Evolutionary conservation across 106 monocot species (phyloP), one percentile per base, ranked within the genome.

Genomic region (Dioscorea zingiberensis): DNA sequence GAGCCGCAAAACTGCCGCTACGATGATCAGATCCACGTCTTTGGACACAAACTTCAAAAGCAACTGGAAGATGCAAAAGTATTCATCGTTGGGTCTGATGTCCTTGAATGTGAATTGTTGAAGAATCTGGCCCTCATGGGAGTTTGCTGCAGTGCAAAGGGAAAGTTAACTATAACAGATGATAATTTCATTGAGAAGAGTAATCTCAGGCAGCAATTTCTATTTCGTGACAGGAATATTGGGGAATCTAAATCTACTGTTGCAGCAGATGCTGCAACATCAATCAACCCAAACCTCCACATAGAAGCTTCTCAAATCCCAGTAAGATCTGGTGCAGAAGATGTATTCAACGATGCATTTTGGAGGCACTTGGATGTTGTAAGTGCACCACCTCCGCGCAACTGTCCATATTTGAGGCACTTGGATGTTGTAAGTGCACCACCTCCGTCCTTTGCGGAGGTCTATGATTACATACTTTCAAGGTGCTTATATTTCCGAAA

Each of bases 171-270:
- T 11, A 70, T 95, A 49, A 95, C 91, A 21, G 91, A 95, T 75
- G 95, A 91, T 81, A 91, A 95, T 85, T 87, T 95, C 25, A 95
- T 95, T 57, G 95, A 95, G 68, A 95, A 83, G 72, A 95, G 95
- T 68, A 95, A 95, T 70, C 90, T 95, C 27, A 95, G 85, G 54
- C 85, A 91, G 6, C 95, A 95, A 60, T 91, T 95, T 67, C 83
- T 95, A 13, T 95, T 91, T 55, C 85, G 88, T 58, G 91, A 95
- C 47, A 88, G 91, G 95, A 91, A 95, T 69, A 95, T 95, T 72
- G 91, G 95, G 46, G 88, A 91, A 69, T 80, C 91, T 21, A 95
- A 95, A 72, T 91, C 95, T 13, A 88, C 91, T 65, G 94, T 91
- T 23, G 94, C 91, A 54, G 85, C 94, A 27, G 56, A 85, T 60